Base-by-base conservation (phyloP, 2,329 filamentous ascomycete genomes). In the Nigrograna mackinnonii region DNA sequence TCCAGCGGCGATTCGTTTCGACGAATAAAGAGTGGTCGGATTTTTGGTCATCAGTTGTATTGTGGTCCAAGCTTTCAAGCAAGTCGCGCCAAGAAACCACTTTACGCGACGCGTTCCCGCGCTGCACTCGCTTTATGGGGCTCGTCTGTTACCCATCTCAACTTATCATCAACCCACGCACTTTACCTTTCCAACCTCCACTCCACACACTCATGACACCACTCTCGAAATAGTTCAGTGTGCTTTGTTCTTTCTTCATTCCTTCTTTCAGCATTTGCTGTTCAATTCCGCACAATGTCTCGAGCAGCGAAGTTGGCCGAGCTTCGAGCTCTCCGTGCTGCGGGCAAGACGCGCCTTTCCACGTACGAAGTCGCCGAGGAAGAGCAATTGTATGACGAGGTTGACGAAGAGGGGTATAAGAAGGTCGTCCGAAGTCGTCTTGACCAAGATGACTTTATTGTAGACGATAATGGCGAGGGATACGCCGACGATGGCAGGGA, bases 401-500 rank as follows among this genome's bases (percentile, higher is more conserved):
- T 99, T 35, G 91, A 97, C 63, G 94, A 99, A 60, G 92, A 94
- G 61, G 88, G 89, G 38, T 99, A 99, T 78, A 96, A 96, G 76
- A 95, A 95, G 68, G 86, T 97, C 54, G 91, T 99, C 12, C 83
- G 94, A 31, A 84, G 86, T 42, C 86, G 94, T 35, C 78, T 99
- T 38, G 89, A 97, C 63, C 80, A 95, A 60, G 94, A 99, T 59
- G 94, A 99, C 72, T 99, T 99, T 62, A 92, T 99, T 39, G 91
- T 99, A 46, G 94, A 97, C 74, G 94, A 99, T 73, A 95, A 96
- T 74, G 92, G 92, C 62, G 90, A 92, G 66, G 92, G 94, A 26
- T 99, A 99, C 62, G 92, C 90, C 53, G 92, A 97, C 66, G 94
- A 97, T 64, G 94, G 94, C 47, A 86, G 94, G 71, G 94, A 97